phyloP scores from a whole-genome alignment of 1,284 basidiomycete species.

The Cutaneotrichosporon spelunceum region DNA sequence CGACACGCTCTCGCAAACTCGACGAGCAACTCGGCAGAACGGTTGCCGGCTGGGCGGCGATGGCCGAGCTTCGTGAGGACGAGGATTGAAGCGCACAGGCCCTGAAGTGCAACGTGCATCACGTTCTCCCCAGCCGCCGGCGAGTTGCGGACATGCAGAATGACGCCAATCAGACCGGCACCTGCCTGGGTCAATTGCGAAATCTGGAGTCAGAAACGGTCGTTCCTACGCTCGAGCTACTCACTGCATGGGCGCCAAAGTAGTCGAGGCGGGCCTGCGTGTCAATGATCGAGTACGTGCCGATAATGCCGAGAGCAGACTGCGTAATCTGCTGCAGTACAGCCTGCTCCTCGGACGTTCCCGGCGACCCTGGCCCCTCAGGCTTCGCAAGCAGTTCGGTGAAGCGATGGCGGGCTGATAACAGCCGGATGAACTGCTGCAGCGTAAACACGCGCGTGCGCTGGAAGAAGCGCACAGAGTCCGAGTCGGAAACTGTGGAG shows the following conservation, averaged over 20 bases:
- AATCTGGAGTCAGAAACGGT: constrained; percentile 20
- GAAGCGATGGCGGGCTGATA: constrained; percentile 33
- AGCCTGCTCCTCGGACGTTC: constrained; percentile 21
- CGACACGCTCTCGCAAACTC: constrained; percentile 36
- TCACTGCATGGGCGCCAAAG: constrained; percentile 39
- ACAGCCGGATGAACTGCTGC: constrained; percentile 34
- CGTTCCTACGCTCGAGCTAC: neutral
- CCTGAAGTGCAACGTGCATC: constrained; percentile 31
- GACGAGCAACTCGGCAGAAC: constrained; percentile 32
- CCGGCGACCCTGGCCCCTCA: constrained; percentile 3
- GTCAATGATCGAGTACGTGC: constrained; percentile 39
- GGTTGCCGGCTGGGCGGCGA: constrained; percentile 35
- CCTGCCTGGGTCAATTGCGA: constrained; percentile 39
- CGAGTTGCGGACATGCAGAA: constrained; percentile 31
- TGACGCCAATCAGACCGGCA: constrained; percentile 36
- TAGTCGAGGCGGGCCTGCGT: constrained; percentile 33
- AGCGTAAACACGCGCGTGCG: constrained; percentile 36
- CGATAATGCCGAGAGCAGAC: constrained; percentile 35
- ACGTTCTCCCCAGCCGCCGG: constrained; percentile 22
- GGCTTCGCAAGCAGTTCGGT: constrained; percentile 25
- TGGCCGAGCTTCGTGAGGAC: constrained; percentile 30
- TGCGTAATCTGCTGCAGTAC: constrained; percentile 34
- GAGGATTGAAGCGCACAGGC: constrained; percentile 31
- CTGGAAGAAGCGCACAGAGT: constrained; percentile 40
- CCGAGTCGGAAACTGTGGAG: constrained; percentile 32